Base-by-base conservation (phyloP, 306 rosid genomes). In the Vigna reflexopilosa region DNA sequence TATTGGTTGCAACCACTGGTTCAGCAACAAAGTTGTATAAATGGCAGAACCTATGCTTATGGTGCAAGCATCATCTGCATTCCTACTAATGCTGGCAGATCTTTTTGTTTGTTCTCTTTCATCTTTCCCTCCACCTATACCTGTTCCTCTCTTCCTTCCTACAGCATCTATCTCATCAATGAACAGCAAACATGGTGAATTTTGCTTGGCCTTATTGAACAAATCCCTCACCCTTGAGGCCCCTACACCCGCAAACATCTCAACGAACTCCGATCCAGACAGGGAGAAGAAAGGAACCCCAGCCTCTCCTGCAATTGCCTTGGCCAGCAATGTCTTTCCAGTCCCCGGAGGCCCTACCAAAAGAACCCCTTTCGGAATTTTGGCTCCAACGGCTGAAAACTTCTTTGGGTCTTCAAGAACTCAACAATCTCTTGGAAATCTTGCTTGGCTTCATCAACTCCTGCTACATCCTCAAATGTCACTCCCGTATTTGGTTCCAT, bases 241-340 rank as follows among this genome's bases (percentile, higher is more conserved):
- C 55, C 94, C 98, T 5, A 93, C 91, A 45, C 97, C 94, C 2
- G 89, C 95, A 81, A 89, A 89, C 92, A 93, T 87, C 90, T 93
- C 97, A 19, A 91, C 83, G 85, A 91, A 93, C 85, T 93, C 97
- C 4, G 95, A 89, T 6, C 98, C 94, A 7, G 97, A 91, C 3
- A 91, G 79, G 11, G 97, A 93, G 55, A 93, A 88, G 88, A 89
- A 91, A 38, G 98, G 94, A 52, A 91, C 98, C 47, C 90, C 94
- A n/a, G 96, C 94, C 85, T 93, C 96, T 6, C 98, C 96, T 22
- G 96, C 94, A 56, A 91, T 93, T 57, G 96, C 98, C 77, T 83
- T 93, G 5, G 90, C 98, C 76, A 91, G 79, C 83, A 91, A 51
- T 47, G 96, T 93, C 86, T 93, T 93, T 47, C 94, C 93, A 1